These are phyloP conservation scores for Colletotrichum higginsianum DNA, from an alignment of 2,329 filamentous ascomycete genomes.

Conservation along the genomic window DNA sequence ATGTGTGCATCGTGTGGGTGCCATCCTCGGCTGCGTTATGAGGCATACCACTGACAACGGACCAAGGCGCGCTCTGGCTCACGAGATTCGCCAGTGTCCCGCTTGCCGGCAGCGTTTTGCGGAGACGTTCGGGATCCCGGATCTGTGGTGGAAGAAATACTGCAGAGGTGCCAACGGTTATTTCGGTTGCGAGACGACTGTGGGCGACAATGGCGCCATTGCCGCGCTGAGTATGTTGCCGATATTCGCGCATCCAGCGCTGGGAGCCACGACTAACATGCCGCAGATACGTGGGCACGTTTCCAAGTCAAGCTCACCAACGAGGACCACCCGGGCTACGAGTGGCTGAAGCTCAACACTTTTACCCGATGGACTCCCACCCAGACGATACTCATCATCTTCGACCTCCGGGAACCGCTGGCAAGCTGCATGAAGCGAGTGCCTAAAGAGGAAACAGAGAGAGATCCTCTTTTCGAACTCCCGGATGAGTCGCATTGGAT, in stretches of 20 bases:
- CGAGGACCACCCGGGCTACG: slow-evolving; percentile 44
- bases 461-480: slow-evolving; percentile 8
- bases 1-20: slow-evolving; percentile 36
- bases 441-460: slow-evolving; percentile 15
- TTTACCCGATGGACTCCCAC: slow-evolving; percentile 48
- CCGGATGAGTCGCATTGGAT: slow-evolving; percentile 17
- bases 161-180: slow-evolving; percentile 56
- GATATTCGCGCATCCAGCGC: no score
- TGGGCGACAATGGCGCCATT: slow-evolving; percentile 32
- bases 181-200: slow-evolving; percentile 52
- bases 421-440: slow-evolving; percentile 25
- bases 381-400: slow-evolving; percentile 51
- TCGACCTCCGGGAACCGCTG: slow-evolving; percentile 46
- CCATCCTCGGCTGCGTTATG: no score
- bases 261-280: slow-evolving; percentile 2
- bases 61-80: slow-evolving; percentile 41
- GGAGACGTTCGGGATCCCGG: slow-evolving; percentile 48
- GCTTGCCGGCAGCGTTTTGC: slow-evolving; percentile 47
- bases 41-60: no score
- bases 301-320: slow-evolving; percentile 49
- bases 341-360: slow-evolving; percentile 55
- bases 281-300: slow-evolving; percentile 51
- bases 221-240: slow-evolving; percentile 45
- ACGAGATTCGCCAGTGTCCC: slow-evolving; percentile 48
- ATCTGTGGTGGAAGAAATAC: slow-evolving; percentile 55